phyloP scores from a whole-genome alignment of 768 basidiomycete genomes.

The Cantharellus anzutake region DNA sequence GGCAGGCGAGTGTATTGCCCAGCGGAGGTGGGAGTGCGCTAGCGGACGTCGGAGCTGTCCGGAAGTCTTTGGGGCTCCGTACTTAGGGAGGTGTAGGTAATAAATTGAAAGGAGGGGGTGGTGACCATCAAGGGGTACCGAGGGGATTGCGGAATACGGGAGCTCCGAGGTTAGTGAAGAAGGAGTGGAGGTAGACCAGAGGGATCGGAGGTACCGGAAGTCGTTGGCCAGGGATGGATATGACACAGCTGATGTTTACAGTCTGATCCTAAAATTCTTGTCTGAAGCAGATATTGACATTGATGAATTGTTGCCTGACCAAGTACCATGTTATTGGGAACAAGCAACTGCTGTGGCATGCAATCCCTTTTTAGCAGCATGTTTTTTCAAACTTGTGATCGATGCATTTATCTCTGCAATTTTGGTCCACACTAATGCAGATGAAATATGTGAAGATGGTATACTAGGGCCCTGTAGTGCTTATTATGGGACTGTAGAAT shows the following conservation, averaged over 20 bases:
- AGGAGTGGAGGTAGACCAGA: too few species aligned
- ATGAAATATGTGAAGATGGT: neutral
- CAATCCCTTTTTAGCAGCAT: conserved; percentile 22
- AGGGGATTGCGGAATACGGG: too few species aligned
- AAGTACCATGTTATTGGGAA: neutral
- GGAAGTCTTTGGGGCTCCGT: too few species aligned
- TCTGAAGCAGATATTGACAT: conserved; percentile 6
- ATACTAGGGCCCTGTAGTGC: conserved; percentile 6
- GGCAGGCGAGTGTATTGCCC: too few species aligned
- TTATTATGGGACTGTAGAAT: conserved; percentile 11
- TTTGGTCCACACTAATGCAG: neutral
- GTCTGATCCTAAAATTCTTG: conserved; percentile 7
- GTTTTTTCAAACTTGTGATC: conserved; percentile 27
- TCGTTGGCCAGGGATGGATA: too few species aligned
- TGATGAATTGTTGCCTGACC: conserved; percentile 1
- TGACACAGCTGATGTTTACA: conserved; percentile 7
- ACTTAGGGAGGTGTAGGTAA: too few species aligned
- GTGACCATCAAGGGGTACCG: too few species aligned
- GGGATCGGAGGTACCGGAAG: too few species aligned
- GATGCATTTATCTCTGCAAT: conserved; percentile 16
- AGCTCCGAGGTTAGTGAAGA: too few species aligned
- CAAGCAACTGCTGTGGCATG: conserved; percentile 5
- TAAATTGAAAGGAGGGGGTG: too few species aligned
- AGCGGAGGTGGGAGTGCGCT: too few species aligned
- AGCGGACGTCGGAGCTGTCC: too few species aligned